phyloP scores from a whole-genome alignment of 1,139 yeast species.

The Williopsis jadinii region DNA sequence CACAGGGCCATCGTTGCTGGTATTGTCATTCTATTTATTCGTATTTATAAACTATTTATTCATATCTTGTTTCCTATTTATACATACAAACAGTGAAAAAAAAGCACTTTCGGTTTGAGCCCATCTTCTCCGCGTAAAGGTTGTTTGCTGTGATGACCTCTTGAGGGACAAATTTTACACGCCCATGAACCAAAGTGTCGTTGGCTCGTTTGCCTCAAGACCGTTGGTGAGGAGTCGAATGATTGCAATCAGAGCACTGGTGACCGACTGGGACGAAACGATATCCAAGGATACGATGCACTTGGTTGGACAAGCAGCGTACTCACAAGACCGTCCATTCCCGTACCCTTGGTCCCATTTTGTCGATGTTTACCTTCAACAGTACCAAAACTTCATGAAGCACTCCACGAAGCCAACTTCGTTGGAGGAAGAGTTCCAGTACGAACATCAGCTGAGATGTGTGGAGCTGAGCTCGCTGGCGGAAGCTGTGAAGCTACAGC shows the following conservation, averaged over 20 bases:
- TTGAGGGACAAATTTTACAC: too few relatives aligned
- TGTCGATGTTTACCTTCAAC: constrained; percentile 36
- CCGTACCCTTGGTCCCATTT: constrained; percentile 40
- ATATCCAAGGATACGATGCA: constrained; percentile 55
- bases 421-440: constrained; percentile 33
- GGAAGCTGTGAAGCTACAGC: constrained; percentile 33
- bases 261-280: constrained; percentile 71
- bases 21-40: neutral
- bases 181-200: too few relatives aligned
- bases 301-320: constrained; percentile 46
- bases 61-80: too few relatives aligned
- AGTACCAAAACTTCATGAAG: constrained; percentile 26
- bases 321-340: constrained; percentile 30
- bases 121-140: too few relatives aligned
- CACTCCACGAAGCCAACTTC: constrained; percentile 22
- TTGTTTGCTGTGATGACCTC: too few relatives aligned
- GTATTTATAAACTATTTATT: constrained; percentile 7
- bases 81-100: too few relatives aligned
- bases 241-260: constrained; percentile 21
- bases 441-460: constrained; percentile 36
- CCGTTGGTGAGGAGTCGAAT: too few relatives aligned
- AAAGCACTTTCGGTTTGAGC: too few relatives aligned
- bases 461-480: constrained; percentile 48
- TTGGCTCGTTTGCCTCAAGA: too few relatives aligned
- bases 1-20: too few relatives aligned